A percentile compares a stretch with the other conserved stretches of the same genome.
Evolutionary conservation across 345 rosid genomes (phyloP).

Genomic region (Psidium guajava): DNA sequence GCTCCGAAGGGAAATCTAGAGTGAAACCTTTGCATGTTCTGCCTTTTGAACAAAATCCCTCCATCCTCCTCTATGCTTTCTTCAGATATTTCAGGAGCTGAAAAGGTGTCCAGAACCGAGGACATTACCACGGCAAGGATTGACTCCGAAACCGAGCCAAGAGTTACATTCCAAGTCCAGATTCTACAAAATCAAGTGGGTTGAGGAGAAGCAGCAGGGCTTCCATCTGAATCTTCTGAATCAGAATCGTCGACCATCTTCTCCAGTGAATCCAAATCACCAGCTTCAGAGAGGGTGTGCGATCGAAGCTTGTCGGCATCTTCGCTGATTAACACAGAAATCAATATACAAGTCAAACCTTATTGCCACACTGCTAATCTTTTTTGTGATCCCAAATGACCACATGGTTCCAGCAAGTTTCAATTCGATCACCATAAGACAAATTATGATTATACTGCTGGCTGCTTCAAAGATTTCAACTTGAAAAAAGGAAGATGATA

Average conservation of each 20-base stretch:
- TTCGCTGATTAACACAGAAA: slow-evolving; percentile 34
- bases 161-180: neutral
- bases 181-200: neutral
- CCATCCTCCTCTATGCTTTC: neutral
- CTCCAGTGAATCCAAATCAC: slow-evolving; percentile 76
- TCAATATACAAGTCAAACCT: neutral
- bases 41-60: neutral
- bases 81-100: neutral
- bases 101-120: neutral
- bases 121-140: neutral
- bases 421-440: neutral
- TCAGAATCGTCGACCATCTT: slow-evolving; percentile 65
- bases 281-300: slow-evolving; percentile 73
- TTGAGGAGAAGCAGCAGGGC: slow-evolving; percentile 8
- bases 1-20: neutral
- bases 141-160: neutral
- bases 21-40: neutral
- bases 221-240: slow-evolving; percentile 24
- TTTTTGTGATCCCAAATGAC: neutral
- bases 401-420: neutral
- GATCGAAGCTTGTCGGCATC: slow-evolving; percentile 66
- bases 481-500: neutral
- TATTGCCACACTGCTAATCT: neutral
- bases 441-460: neutral
- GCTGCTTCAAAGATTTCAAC: neutral